phyloP scores from a whole-genome alignment of 345 rosid species.

The Arabidopsis thaliana region TAIR10.1 NC_003070.9:1213001-1213500 shows the following conservation, averaged over 20 bases:
- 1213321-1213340: slow-evolving; percentile 78
- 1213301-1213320: slow-evolving; percentile 66
- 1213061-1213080: slow-evolving; percentile 68
- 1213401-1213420: slow-evolving; percentile 86
- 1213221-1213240: slow-evolving; percentile 57
- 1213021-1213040: slow-evolving; percentile 51
- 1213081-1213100: slow-evolving; percentile 69
- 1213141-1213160: slow-evolving; percentile 73
- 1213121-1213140: slow-evolving; percentile 63
- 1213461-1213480: slow-evolving; percentile 85
- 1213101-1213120: slow-evolving; percentile 61
- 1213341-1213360: slow-evolving; percentile 77
- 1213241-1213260: slow-evolving; percentile 78
- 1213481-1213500: slow-evolving; percentile 87
- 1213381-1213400: slow-evolving; percentile 70
- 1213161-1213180: slow-evolving; percentile 9
- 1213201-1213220: not conserved
- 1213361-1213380: slow-evolving; percentile 67
- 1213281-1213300: slow-evolving; percentile 65
- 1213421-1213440: slow-evolving; percentile 66
- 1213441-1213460: slow-evolving; percentile 87
- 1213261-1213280: slow-evolving; percentile 60
- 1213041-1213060: slow-evolving; percentile 51
- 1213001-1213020: slow-evolving; percentile 53
- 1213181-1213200: not conserved